Evolutionary conservation across 2,329 filamentous ascomycete genomes (phyloP).

Genomic region (Sordariomycetes sp.): DNA sequence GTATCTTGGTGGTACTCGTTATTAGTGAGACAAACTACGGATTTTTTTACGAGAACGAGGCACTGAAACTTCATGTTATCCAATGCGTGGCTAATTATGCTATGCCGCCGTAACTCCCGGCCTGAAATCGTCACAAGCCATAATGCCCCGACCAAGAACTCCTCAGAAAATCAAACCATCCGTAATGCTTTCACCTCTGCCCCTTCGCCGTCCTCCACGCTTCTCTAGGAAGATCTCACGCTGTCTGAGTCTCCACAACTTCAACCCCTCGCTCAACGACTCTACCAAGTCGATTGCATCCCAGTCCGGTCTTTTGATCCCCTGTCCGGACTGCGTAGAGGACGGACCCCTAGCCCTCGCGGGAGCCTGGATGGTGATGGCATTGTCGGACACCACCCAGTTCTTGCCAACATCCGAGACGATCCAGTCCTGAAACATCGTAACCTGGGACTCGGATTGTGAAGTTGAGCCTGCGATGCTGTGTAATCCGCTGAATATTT

Average conservation of each 20-base stretch:
- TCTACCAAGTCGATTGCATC: background rate
- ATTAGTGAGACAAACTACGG: too few species aligned
- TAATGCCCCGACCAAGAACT: background rate
- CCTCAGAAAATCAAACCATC: background rate
- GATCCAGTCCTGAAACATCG: conserved; percentile 30
- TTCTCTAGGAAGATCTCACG: background rate
- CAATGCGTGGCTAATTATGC: background rate
- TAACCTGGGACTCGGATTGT: conserved; percentile 13
- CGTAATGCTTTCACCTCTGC: background rate
- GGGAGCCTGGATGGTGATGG: conserved; percentile 1
- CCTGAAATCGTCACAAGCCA: conserved; percentile 1
- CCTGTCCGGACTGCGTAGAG: conserved; percentile 1
- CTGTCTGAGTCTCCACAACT: conserved; percentile 2
- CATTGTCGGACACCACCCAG: conserved; percentile 23
- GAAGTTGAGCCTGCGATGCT: background rate
- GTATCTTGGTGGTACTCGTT: too few species aligned
- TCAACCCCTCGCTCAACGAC: background rate
- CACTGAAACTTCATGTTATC: background rate
- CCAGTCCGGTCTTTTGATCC: background rate
- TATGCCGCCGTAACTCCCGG: conserved; percentile 1
- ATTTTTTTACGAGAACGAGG: too few species aligned
- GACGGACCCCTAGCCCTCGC: background rate
- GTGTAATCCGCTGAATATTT: conserved; percentile 13
- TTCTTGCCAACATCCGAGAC: conserved; percentile 30
- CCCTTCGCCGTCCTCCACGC: background rate